These are phyloP conservation scores for Straminergon stramineum DNA, from an alignment of 225 moss, liverwort and hornwort genomes.

Conservation along the genomic window DNA sequence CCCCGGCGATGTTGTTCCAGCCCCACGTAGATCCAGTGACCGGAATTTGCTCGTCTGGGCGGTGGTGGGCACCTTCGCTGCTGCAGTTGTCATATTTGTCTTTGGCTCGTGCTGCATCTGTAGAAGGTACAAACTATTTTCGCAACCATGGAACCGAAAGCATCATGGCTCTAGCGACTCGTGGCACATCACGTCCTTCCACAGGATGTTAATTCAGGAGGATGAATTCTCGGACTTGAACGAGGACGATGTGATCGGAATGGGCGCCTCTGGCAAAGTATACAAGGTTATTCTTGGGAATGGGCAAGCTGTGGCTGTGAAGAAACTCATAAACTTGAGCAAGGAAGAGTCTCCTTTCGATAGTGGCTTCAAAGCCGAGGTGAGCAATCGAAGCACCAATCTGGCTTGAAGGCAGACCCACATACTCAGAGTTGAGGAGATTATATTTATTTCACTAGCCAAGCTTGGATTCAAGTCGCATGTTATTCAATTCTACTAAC, in stretches of 20 bases:
- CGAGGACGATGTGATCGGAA: constrained; percentile 53
- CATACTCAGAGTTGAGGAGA: background rate
- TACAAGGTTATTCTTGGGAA: constrained; percentile 41
- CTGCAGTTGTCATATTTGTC: constrained; percentile 50
- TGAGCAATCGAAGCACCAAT: background rate
- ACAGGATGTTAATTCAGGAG: constrained; percentile 40
- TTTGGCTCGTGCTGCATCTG: constrained; percentile 70
- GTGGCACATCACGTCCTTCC: constrained; percentile 54
- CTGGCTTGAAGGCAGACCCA: background rate
- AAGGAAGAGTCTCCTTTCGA: constrained; percentile 28
- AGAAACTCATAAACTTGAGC: constrained; percentile 30
- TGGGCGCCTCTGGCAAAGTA: constrained; percentile 48
- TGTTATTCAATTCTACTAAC: background rate
- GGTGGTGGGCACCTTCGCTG: constrained; percentile 59
- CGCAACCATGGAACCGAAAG: constrained; percentile 12
- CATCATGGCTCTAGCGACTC: constrained; percentile 3
- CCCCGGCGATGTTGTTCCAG: background rate
- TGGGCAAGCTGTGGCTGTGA: constrained; percentile 50
- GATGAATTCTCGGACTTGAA: constrained; percentile 41
- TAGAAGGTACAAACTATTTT: constrained; percentile 41
- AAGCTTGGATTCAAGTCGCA: background rate
- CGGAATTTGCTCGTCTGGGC: constrained; percentile 36
- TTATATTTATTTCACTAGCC: background rate
- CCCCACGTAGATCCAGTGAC: background rate
- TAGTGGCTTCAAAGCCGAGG: constrained; percentile 59